Percentiles rank a stretch among this genome's conserved stretches.
Evolutionary conservation across 2,329 filamentous ascomycete genomes (phyloP).

Genomic region (Cryphonectria carpinicola): DNA sequence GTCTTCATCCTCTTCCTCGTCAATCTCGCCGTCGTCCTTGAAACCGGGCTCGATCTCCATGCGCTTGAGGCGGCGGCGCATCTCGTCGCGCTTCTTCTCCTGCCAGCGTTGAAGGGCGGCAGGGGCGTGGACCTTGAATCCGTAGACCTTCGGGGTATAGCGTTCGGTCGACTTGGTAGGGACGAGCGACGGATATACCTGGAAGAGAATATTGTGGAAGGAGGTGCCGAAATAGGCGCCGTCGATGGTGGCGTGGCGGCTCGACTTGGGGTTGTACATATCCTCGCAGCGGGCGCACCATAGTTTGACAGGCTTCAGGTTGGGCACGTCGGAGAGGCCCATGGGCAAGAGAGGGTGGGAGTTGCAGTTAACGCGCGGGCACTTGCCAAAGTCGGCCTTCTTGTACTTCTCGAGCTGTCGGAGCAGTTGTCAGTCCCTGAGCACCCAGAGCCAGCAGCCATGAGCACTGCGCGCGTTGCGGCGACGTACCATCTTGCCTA

Average conservation of each 20-base stretch:
- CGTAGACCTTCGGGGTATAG: conserved; percentile 89
- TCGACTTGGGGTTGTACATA: conserved; percentile 98
- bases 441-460: background rate
- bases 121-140: conserved; percentile 91
- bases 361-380: conserved; percentile 92
- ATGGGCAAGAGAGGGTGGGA: conserved; percentile 92
- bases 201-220: conserved; percentile 99
- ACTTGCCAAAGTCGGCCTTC: conserved; percentile 97
- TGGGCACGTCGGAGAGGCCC: conserved; percentile 88
- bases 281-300: conserved; percentile 98
- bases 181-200: conserved; percentile 90
- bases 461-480: background rate
- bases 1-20: conserved; percentile 67
- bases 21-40: conserved; percentile 66
- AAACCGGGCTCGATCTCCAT: conserved; percentile 81
- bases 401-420: conserved; percentile 97
- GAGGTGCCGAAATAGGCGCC: conserved; percentile 98
- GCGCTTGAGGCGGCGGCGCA: conserved; percentile 74
- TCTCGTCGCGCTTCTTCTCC: conserved; percentile 75
- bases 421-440: conserved; percentile 7
- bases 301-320: conserved; percentile 89
- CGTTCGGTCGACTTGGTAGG: conserved; percentile 83
- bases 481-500: conserved; percentile 87
- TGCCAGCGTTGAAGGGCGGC: conserved; percentile 93
- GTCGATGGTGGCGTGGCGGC: conserved; percentile 91